These are phyloP conservation scores for Breynia disticha DNA, from an alignment of 441 rosid species.

Conservation along the genomic window DNA sequence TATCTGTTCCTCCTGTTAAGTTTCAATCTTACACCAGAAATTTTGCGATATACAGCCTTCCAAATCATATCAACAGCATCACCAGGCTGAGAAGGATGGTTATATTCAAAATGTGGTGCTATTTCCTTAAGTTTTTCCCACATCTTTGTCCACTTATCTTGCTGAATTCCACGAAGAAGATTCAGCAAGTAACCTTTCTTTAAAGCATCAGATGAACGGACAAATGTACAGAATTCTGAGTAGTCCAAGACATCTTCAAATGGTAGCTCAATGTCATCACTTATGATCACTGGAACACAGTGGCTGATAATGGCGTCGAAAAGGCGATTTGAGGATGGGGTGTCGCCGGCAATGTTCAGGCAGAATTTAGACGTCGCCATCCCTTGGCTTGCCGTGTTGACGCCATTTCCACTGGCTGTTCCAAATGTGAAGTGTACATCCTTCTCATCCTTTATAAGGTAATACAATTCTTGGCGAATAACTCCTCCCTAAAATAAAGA, in stretches of 20 bases:
- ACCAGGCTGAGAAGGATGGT: slow-evolving; percentile 45
- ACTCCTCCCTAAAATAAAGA: slow-evolving; percentile 46
- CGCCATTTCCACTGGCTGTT: slow-evolving; percentile 44
- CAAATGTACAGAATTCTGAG: slow-evolving; percentile 51
- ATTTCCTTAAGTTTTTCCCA: slow-evolving; percentile 58
- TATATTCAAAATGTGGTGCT: slow-evolving; percentile 40
- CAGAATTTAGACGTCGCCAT: slow-evolving; percentile 77
- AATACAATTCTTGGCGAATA: slow-evolving; percentile 62
- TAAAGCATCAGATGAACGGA: slow-evolving; percentile 52
- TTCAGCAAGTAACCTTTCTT: slow-evolving; percentile 45
- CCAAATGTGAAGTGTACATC: slow-evolving; percentile 70
- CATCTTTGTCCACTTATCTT: slow-evolving; percentile 53
- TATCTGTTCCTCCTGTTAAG: slow-evolving; percentile 45
- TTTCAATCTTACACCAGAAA: slow-evolving; percentile 25
- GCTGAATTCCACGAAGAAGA: slow-evolving; percentile 44
- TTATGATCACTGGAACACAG: slow-evolving; percentile 71
- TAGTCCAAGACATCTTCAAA: slow-evolving; percentile 72
- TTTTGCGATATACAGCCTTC: slow-evolving; percentile 46
- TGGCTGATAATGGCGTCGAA: slow-evolving; percentile 69
- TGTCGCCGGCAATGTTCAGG: slow-evolving; percentile 73
- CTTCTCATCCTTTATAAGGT: slow-evolving; percentile 69
- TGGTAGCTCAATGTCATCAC: slow-evolving; percentile 71
- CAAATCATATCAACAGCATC: slow-evolving; percentile 78
- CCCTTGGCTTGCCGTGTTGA: slow-evolving; percentile 50
- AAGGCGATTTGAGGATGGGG: slow-evolving; percentile 80